Evolutionary conservation across 495 filamentous ascomycete genomes (phyloP), one percentile per base, ranked within the genome.

Genomic region (Aspergillus wentii): DNA sequence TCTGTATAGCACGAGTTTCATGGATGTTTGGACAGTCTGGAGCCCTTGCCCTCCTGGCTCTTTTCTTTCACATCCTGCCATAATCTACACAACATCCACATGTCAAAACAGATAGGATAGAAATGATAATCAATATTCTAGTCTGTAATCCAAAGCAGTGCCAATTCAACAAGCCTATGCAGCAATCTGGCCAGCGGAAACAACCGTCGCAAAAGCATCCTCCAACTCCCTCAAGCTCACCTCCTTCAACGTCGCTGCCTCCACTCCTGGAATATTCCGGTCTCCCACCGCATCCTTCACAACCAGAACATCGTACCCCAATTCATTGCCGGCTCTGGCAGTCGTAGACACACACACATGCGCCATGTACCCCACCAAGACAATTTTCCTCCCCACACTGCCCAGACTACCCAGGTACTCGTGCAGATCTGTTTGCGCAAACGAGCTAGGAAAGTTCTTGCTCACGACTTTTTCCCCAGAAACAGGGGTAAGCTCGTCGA

Each of bases 301-400:
- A 36, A 83, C 45, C 1, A 77, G 25, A 16, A 80, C 69, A 47
- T 82, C 78, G 57, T 78, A 79, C 3, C 78, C 78, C 10, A 61
- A 59, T 48, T 82, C 70, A 20, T 39, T 49, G 3, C 57, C 79
- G 21, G 77, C 68, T 30, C 78, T 49, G 1, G 77, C 68, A 2
- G 79, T 83, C 1, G 74, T 75, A 1, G 68, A 75, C 8, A 83
- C 66, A 56, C 78, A 83, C 3, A 81, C 74, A 60, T 82, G 79
- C 7, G 79, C 78, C 66, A 74, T 73, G 47, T 75, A 75, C 10
- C 74, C 74, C 15, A 60, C 60, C 31, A 78, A 35, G 2, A 79
- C 72, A 14, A 78, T 43, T 55, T 72, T 75, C 51, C 61, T 69
- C 5, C 57, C 68, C 11, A 43, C 49, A 32, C 50, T 55, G 0